Base-by-base conservation (phyloP, 495 filamentous ascomycete species). In the Hapsidospora chrysogenum region DNA sequence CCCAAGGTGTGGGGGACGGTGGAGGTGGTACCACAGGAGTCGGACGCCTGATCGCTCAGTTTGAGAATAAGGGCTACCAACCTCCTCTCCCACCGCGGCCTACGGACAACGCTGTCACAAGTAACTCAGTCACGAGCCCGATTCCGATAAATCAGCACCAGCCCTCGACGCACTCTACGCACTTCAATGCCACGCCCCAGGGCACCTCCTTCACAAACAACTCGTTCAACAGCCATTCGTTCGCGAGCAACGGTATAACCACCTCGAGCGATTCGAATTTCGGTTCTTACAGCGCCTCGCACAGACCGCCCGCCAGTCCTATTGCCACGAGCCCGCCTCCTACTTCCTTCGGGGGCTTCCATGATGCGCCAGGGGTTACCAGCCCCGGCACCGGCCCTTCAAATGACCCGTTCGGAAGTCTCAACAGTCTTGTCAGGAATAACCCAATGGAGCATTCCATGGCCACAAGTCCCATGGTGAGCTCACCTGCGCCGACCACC, bases 241-340 rank as follows among this genome's bases (percentile, higher is more conserved):
- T 26, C 11, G 23, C 23, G 6, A 26, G 23, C 23, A 36, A 23
- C 14, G 20, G 20, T 3, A 16, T 36, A 17, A 6, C n/a, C n/a
- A 36, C 20, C 33, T 18, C 33, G 25, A 23, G 33, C 25, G 33
- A 36, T n/a, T 26, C 21, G 9, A 19, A 36, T 6, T 36, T 25
- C 26, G 33, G 33, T 14, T 36, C 33, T 10, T 20, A 25, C 13
- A 22, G 33, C 5, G 15, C 25, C 4, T 22, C 22, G 17, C 25
- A 21, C 20, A 16, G 20, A 11, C 20, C 20, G 11, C 15, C 16
- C 11, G 11, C 23, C 21, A 36, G 22, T 14, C 22, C 33, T 6
- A 36, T 36, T 17, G 33, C 22, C 13, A 36, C 33, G 16, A 36
- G 22, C 23, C 22, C 25, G 33, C 13, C 9, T 18, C 33, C 20